Base-by-base conservation (phyloP, 192 early-diverging fungal species). In the Coemansia sp. region DNA sequence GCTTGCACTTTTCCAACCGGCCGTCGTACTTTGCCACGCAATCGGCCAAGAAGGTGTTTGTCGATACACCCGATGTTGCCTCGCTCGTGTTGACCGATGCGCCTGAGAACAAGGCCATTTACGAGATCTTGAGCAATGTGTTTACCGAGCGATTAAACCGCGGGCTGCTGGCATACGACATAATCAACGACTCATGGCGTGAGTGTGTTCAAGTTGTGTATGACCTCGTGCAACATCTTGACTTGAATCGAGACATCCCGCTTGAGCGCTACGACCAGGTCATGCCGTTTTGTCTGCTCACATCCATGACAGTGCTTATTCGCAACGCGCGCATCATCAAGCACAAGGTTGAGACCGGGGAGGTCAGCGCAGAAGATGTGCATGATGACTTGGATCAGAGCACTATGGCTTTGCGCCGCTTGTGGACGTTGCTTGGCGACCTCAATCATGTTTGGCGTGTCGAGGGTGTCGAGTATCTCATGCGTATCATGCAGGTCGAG, bases 401-500 rank as follows among this genome's bases (percentile, higher is more conserved):
- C 56, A 56, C 56, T 12, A 8, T 25, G 2, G 42, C 63, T 0
- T 21, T 78, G 55, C 58, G 66, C 8, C 61, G 66, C 23, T 36
- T 72, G 25, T 78, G 75, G 75, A 44, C 66, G 25, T 60, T 68
- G 38, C 58, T 78, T 26, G 36, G 67, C 55, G 60, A 62, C 42
- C 66, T 78, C 18, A 70, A 60, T 2, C 31, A 64, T 15, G 53
- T 72, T 10, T 72, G 75, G 69, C 54, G 70, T 14, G 56, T 66
- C 2, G 53, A 63, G 10, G 66, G 70, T 12, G 60, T 78, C 51
- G 75, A 72, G 46, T 47, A 54, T 14, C 51, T 77, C 38, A 56
- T 78, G 42, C 69, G 70, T 8, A 59, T 48, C 5, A 78, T 78
- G 75, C 69, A 72, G 25, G 50, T 78, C 14, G 75, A 78, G 46